These are phyloP conservation scores for Russula dissimulans DNA, from an alignment of 768 basidiomycete species.

Conservation along the genomic window DNA sequence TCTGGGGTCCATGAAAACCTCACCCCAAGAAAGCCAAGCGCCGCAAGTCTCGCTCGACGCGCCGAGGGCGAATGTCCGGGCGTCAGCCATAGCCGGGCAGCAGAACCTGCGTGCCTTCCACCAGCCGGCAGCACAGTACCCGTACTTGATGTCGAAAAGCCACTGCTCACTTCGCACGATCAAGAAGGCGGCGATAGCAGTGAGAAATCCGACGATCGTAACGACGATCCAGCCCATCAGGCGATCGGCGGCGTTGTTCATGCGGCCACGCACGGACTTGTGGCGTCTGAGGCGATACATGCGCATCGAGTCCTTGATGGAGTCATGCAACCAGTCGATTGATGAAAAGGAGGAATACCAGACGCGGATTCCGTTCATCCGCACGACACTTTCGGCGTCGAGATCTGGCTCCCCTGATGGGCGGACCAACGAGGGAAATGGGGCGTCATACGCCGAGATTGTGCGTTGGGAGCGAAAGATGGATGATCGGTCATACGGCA, in stretches of 20 bases:
- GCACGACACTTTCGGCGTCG: slow-evolving; percentile 41
- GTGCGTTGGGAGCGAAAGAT: slow-evolving; percentile 45
- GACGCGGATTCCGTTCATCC: slow-evolving; percentile 83
- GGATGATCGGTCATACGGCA: slow-evolving; percentile 27
- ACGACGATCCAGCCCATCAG: slow-evolving; percentile 85
- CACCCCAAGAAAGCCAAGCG: slow-evolving; percentile 71
- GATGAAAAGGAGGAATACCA: slow-evolving; percentile 88
- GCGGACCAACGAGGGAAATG: slow-evolving; percentile 25
- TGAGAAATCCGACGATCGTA: slow-evolving; percentile 77
- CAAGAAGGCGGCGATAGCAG: slow-evolving; percentile 78
- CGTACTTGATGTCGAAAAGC: slow-evolving; percentile 89
- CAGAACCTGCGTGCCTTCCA: slow-evolving; percentile 76
- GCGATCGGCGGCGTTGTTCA: slow-evolving; percentile 61
- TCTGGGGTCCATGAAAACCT: slow-evolving; percentile 35
- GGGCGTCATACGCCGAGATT: slow-evolving; percentile 65
- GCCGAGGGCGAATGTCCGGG: slow-evolving; percentile 4
- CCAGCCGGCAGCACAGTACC: slow-evolving; percentile 66
- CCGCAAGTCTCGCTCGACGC: slow-evolving; percentile 38
- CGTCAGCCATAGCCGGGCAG: slow-evolving; percentile 39
- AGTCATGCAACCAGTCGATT: slow-evolving; percentile 94
- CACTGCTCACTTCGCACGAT: slow-evolving; percentile 81
- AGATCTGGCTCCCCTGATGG: slow-evolving; percentile 28
- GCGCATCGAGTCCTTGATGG: slow-evolving; percentile 86
- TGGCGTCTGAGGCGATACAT: slow-evolving; percentile 62
- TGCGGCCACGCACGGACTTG: slow-evolving; percentile 57